Evolutionary conservation across 2,329 filamentous ascomycete species (phyloP).

Genomic region (Coniella vitis): DNA sequence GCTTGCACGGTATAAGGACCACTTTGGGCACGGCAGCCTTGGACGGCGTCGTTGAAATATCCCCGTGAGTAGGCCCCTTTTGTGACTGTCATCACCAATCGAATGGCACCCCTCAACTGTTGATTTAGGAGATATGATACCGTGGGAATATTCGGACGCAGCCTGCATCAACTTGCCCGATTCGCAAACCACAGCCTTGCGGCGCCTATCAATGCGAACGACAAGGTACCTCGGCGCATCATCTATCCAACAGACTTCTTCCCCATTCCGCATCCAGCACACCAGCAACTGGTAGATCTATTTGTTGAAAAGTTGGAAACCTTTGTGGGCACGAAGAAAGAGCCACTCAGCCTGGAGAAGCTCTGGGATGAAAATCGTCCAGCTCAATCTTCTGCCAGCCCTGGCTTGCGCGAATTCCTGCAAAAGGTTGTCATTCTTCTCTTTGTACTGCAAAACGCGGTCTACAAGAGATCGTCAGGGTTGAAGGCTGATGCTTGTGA

Average conservation of each 20-base stretch:
- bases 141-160: constrained; percentile 7
- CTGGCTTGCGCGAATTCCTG: constrained; percentile 9
- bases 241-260: constrained; percentile 12
- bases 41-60: constrained; percentile 5
- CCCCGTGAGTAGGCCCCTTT: constrained; percentile 3
- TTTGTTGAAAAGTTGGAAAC: constrained; percentile 10
- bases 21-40: constrained; percentile 6
- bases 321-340: neutral
- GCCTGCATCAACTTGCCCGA: constrained; percentile 3
- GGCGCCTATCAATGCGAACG: neutral
- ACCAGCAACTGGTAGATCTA: constrained; percentile 4
- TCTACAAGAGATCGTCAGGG: too few species aligned
- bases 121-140: constrained; percentile 13
- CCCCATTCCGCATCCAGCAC: constrained; percentile 1
- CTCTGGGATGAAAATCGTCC: constrained; percentile 7
- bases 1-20: constrained; percentile 10
- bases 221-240: neutral
- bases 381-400: neutral
- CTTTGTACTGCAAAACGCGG: neutral
- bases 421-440: neutral
- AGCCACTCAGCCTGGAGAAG: constrained; percentile 1
- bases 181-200: constrained; percentile 8
- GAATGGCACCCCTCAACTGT: neutral
- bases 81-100: neutral
- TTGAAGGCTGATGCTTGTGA: neutral